Base-by-base conservation (phyloP, 345 rosid species). In the Citrus australasica region DNA sequence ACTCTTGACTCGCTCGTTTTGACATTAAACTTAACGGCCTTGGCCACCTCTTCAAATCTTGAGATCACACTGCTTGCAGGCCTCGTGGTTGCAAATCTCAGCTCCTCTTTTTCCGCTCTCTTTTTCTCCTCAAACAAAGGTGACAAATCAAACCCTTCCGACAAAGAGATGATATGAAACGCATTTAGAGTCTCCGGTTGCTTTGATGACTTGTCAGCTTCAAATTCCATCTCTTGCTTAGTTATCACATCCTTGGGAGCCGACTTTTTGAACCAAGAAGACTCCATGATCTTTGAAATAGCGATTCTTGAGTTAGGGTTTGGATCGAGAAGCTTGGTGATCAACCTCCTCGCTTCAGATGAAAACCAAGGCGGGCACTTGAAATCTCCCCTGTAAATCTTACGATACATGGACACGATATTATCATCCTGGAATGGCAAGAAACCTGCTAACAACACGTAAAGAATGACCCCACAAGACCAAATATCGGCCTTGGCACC, bases 401-500 rank as follows among this genome's bases (percentile, higher is more conserved):
- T 95, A 80, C 93, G 37, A 78, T 93, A 95, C 97, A 95, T 90
- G 37, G 92, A 85, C 42, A 95, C 88, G 13, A 95, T 78, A 37
- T 93, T 95, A 38, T 91, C 96, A 10, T 93, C 97, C 37, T 93
- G 97, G 72, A 95, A 93, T 0, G 99, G 99, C 61, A 95, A 74
- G 80, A 90, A 93, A 1, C 99, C 99, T 4, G 98, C 97, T 7
- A 95, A 91, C 7, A 95, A 92, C 63, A 92, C 99, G 19, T 85
- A 93, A 5, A 95, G 87, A 37, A 95, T 92, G 9, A 95, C 99
- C 13, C 99, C 99, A 59, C 99, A 95, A 6, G 99, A 93, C 99
- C 98, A 95, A 9, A 93, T 78, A 82, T 95, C 99, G 3, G 99
- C 95, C 72, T 88, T 95, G 0, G 99, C 89, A 1, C 99, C 98